Percentiles rank a stretch among this genome's conserved stretches.
Conservation (phyloP, 306 rosid genomes). For the Fagus crenata region DNA sequence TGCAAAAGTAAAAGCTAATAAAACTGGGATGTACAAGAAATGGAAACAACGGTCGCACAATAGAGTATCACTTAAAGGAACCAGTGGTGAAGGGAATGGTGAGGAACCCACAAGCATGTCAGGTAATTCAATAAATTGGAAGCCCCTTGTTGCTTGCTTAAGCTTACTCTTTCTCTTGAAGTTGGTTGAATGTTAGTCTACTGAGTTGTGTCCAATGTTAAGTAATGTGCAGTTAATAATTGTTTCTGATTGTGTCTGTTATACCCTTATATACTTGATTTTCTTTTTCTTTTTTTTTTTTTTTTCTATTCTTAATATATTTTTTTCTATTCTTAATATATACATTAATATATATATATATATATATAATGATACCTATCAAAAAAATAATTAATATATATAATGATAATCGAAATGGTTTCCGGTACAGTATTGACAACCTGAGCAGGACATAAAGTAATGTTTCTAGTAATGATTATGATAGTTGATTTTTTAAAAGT, state of each 20-base stretch:
- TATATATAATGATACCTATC: no score
- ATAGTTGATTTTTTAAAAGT: no score
- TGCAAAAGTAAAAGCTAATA: conserved; percentile 68
- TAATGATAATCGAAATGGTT: no score
- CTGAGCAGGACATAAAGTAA: no score
- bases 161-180: not conserved
- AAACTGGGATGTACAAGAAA: conserved; percentile 85
- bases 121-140: conserved; percentile 43
- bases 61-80: conserved; percentile 58
- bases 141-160: not conserved
- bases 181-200: not conserved
- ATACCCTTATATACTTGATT: not conserved
- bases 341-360: no score
- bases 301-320: not conserved
- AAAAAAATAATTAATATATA: no score
- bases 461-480: no score
- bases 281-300: no score
- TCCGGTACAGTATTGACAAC: no score
- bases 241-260: not conserved
- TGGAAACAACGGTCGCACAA: conserved; percentile 82
- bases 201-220: not conserved
- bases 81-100: conserved; percentile 48
- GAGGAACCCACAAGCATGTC: conserved; percentile 39
- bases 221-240: not conserved
- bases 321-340: no score